phyloP scores from a whole-genome alignment of 805 yeast genomes.

The Candida morakotiae region DNA sequence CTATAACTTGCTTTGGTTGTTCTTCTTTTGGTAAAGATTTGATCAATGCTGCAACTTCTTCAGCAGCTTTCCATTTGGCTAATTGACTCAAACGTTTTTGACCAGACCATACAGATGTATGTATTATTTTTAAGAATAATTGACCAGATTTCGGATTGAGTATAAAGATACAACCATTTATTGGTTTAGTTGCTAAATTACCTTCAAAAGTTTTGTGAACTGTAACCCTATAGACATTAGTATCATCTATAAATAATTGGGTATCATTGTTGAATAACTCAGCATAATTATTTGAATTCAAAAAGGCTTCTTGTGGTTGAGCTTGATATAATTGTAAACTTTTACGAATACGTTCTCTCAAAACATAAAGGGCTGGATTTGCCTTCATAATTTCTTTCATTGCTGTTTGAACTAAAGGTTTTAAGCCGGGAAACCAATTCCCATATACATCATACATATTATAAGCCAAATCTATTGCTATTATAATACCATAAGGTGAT shows the following conservation, averaged over 20 bases:
- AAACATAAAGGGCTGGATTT: slow-evolving; percentile 86
- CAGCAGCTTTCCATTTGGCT: slow-evolving; percentile 98
- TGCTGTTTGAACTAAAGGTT: slow-evolving; percentile 84
- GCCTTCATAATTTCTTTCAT: slow-evolving; percentile 92
- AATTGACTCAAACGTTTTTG: slow-evolving; percentile 89
- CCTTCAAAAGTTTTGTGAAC: slow-evolving; percentile 92
- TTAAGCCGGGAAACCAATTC: slow-evolving; percentile 94
- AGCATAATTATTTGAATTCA: slow-evolving; percentile 85
- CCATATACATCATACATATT: slow-evolving; percentile 97
- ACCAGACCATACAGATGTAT: slow-evolving; percentile 95
- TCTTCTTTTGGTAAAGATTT: slow-evolving; percentile 89
- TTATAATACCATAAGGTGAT: slow-evolving; percentile 85
- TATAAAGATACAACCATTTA: slow-evolving; percentile 89
- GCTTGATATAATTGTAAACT: slow-evolving; percentile 92
- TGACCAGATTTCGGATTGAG: slow-evolving; percentile 91
- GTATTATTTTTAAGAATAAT: slow-evolving; percentile 81
- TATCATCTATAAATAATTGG: slow-evolving; percentile 87
- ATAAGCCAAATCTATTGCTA: slow-evolving; percentile 90
- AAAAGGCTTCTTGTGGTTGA: slow-evolving; percentile 86
- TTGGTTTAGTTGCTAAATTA: slow-evolving; percentile 84
- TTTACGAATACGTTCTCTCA: slow-evolving; percentile 90
- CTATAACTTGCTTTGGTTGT: slow-evolving; percentile 89
- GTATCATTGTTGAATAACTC: slow-evolving; percentile 83
- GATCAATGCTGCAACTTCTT: slow-evolving; percentile 88
- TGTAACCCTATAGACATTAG: slow-evolving; percentile 88